Percentiles rank a stretch among this genome's conserved stretches.
phyloP scores from a whole-genome alignment of 164 flowering plant genomes.

The Nymphaea colorata region DNA sequence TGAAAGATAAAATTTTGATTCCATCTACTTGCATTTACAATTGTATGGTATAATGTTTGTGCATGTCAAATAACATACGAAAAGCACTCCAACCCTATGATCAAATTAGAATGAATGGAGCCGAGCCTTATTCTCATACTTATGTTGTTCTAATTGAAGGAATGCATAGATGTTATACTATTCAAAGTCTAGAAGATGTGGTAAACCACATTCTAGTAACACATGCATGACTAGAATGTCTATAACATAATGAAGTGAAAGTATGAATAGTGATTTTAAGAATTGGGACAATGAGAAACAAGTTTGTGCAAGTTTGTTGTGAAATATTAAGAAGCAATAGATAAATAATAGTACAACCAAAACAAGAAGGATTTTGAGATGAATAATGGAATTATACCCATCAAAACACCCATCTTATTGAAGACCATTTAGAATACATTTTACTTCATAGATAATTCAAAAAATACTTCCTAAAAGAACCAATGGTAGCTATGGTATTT shows the following conservation, averaged over 20 bases:
- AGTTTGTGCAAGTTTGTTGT: background rate
- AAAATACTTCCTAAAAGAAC: background rate
- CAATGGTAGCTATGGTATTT: too few relatives aligned
- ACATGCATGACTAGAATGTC: background rate
- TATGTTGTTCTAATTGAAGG: background rate
- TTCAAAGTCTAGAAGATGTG: background rate
- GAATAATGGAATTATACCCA: too few relatives aligned
- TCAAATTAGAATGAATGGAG: constrained; percentile 27
- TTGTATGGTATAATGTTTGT: constrained; percentile 21
- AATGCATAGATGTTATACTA: background rate
- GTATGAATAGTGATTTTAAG: constrained; percentile 2
- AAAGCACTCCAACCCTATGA: constrained; percentile 21
- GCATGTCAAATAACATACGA: constrained; percentile 23
- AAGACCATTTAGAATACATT: too few relatives aligned
- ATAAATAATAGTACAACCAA: background rate
- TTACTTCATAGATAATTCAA: background rate
- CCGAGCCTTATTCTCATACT: constrained; percentile 16
- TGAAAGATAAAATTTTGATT: constrained; percentile 30
- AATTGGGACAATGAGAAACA: background rate
- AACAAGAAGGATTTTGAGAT: too few relatives aligned
- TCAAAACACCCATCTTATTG: too few relatives aligned
- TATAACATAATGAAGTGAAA: background rate
- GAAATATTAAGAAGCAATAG: background rate
- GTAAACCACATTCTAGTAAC: background rate
- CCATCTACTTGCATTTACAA: constrained; percentile 22